Conservation (phyloP, 2,329 filamentous ascomycete genomes). For the Colletotrichum liaoningense region DNA sequence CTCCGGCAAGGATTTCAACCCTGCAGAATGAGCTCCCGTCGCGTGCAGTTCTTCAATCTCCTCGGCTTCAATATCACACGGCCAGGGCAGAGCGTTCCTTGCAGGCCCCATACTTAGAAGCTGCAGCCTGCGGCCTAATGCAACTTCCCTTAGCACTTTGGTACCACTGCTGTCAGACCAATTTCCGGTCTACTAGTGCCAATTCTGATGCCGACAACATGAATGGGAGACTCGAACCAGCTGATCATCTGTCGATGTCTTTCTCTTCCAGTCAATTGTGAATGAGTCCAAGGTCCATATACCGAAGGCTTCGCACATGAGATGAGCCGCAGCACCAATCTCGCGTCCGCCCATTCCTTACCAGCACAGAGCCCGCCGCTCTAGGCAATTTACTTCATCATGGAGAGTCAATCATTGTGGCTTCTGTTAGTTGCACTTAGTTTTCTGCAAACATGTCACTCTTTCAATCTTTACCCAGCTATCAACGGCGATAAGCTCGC, state of each 20-base stretch:
- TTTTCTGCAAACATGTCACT: not conserved
- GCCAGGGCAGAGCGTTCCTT: not conserved
- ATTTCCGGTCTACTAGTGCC: not conserved
- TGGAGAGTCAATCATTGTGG: not conserved
- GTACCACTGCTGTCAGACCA: not conserved
- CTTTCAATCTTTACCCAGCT: not conserved
- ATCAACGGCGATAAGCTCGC: conserved; percentile 1
- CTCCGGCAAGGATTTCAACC: not conserved
- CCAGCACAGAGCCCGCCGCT: not conserved
- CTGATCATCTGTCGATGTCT: not conserved
- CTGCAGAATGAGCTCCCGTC: not conserved
- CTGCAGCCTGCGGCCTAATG: not conserved
- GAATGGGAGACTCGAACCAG: not conserved
- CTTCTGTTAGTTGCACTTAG: not conserved
- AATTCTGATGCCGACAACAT: not conserved
- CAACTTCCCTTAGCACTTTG: not conserved
- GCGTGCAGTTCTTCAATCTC: not conserved
- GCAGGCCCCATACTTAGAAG: not conserved
- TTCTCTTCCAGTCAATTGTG: not conserved
- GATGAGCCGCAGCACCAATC: not conserved
- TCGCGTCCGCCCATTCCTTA: not conserved
- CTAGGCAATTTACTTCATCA: not conserved
- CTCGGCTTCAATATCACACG: not conserved
- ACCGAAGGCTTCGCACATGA: not conserved
- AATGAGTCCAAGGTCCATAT: not conserved